Conservation (phyloP, 2,329 filamentous ascomycete species). For the Zelopaecilomyces penicillatus region DNA sequence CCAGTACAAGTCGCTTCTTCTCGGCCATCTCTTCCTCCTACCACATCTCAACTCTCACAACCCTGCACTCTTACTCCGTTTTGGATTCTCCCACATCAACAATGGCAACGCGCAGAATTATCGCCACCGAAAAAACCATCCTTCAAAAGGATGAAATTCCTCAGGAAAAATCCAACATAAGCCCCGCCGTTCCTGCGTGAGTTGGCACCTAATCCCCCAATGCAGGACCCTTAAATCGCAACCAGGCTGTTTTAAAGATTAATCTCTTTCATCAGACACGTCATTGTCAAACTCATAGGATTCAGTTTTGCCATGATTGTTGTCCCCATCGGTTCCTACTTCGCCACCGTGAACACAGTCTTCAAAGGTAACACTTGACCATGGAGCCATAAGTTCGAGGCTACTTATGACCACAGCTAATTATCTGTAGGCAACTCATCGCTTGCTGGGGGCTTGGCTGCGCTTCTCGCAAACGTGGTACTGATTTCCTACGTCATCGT, state of each 20-base stretch:
- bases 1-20: no score
- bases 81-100: conserved; percentile 15
- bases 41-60: no score
- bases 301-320: conserved; percentile 91
- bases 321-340: conserved; percentile 82
- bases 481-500: conserved; percentile 85
- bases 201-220: conserved; percentile 22
- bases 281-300: conserved; percentile 81
- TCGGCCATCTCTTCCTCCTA: no score
- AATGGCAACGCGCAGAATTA: conserved; percentile 65
- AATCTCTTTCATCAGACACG: conserved; percentile 44
- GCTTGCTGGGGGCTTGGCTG: conserved; percentile 75
- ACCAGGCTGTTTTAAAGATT: background rate
- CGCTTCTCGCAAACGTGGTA: conserved; percentile 84
- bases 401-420: conserved; percentile 3
- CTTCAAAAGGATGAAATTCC: conserved; percentile 50
- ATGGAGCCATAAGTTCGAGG: no score
- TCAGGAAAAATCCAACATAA: conserved; percentile 58
- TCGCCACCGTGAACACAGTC: conserved; percentile 64
- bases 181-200: conserved; percentile 77
- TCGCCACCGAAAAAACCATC: conserved; percentile 56
- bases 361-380: conserved; percentile 56
- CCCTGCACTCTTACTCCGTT: background rate
- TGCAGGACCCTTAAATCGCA: conserved; percentile 3
- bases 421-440: conserved; percentile 67